Evolutionary conservation across 2,329 filamentous ascomycete genomes (phyloP).

Genomic region (Metarhizium humberi): DNA sequence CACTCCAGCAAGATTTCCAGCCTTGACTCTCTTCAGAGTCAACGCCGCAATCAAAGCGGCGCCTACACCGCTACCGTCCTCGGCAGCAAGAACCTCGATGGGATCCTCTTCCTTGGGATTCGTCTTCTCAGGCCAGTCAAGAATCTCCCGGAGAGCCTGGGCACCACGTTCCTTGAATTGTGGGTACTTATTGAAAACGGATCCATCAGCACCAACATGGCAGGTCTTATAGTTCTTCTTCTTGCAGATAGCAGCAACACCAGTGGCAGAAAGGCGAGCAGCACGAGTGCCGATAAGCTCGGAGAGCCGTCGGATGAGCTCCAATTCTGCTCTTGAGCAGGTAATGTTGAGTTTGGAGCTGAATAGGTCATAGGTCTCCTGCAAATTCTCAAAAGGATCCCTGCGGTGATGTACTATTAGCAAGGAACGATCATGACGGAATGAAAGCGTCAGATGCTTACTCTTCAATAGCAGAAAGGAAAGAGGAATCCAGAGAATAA

Average conservation of each 20-base stretch:
- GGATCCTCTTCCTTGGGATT: slow-evolving; percentile 69
- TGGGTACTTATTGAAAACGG: slow-evolving; percentile 98
- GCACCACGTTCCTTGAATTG: slow-evolving; percentile 94
- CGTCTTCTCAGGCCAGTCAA: slow-evolving; percentile 77
- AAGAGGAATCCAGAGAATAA: slow-evolving; percentile 86
- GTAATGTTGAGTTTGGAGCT: slow-evolving; percentile 62
- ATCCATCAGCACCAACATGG: slow-evolving; percentile 94
- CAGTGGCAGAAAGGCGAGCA: slow-evolving; percentile 85
- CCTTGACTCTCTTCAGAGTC: slow-evolving; percentile 54
- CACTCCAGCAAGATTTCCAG: slow-evolving; percentile 55
- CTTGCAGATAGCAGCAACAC: slow-evolving; percentile 90
- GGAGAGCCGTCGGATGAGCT: slow-evolving; percentile 78
- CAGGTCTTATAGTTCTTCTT: slow-evolving; percentile 85
- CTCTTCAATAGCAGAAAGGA: slow-evolving; percentile 89
- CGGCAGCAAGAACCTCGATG: slow-evolving; percentile 77
- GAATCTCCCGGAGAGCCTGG: slow-evolving; percentile 81
- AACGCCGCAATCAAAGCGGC: slow-evolving; percentile 83
- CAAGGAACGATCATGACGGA: background rate
- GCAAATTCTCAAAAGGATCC: slow-evolving; percentile 91
- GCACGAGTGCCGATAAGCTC: slow-evolving; percentile 93
- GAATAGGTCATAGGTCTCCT: slow-evolving; percentile 80
- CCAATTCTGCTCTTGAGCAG: slow-evolving; percentile 69
- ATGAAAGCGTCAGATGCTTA: slow-evolving; percentile 28
- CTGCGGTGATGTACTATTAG: slow-evolving; percentile 27
- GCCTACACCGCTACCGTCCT: slow-evolving; percentile 95